A percentile compares a stretch with the other conserved stretches of the same genome.
These are phyloP conservation scores for Papiliotrema terrestris DNA, from an alignment of 1,284 basidiomycete genomes.

Conservation along the genomic window DNA sequence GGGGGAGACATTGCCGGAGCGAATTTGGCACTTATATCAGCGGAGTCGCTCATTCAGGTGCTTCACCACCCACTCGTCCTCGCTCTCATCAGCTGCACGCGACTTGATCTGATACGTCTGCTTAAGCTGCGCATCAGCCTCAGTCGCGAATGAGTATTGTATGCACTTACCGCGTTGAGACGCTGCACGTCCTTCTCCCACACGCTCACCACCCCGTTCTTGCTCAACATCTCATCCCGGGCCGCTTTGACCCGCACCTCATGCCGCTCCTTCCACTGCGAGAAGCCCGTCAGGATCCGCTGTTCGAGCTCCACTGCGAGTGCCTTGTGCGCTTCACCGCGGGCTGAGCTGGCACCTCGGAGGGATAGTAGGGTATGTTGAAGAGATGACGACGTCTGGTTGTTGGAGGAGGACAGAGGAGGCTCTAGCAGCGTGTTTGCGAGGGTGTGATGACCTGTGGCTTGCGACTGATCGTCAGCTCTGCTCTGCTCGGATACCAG, in stretches of 20 bases:
- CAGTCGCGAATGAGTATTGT: neutral
- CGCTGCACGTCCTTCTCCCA: slow-evolving; percentile 58
- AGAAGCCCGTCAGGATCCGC: slow-evolving; percentile 35
- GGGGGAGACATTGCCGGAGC: slow-evolving; percentile 56
- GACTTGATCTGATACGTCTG: slow-evolving; percentile 72
- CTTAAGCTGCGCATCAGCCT: slow-evolving; percentile 57
- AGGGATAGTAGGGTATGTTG: slow-evolving; percentile 41
- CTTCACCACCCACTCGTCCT: slow-evolving; percentile 69
- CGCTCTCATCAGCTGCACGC: slow-evolving; percentile 76
- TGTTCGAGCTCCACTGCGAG: slow-evolving; percentile 42
- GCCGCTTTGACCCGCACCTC: slow-evolving; percentile 35
- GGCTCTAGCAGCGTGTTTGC: slow-evolving; percentile 50
- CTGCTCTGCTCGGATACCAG: neutral
- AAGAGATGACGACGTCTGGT: slow-evolving; percentile 30
- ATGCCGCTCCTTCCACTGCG: slow-evolving; percentile 42
- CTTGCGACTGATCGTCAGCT: slow-evolving; percentile 57
- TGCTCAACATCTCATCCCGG: slow-evolving; percentile 52
- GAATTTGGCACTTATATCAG: slow-evolving; percentile 65
- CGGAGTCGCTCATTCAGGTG: neutral
- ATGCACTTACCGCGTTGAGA: slow-evolving; percentile 28
- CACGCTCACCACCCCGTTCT: slow-evolving; percentile 58
- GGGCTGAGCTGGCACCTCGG: slow-evolving; percentile 28
- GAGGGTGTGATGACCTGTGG: slow-evolving; percentile 52
- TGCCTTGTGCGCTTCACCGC: slow-evolving; percentile 38
- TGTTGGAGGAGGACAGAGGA: slow-evolving; percentile 17